phyloP scores from a whole-genome alignment of 2,329 filamentous ascomycete genomes.

The Rutstroemia sp. region DNA sequence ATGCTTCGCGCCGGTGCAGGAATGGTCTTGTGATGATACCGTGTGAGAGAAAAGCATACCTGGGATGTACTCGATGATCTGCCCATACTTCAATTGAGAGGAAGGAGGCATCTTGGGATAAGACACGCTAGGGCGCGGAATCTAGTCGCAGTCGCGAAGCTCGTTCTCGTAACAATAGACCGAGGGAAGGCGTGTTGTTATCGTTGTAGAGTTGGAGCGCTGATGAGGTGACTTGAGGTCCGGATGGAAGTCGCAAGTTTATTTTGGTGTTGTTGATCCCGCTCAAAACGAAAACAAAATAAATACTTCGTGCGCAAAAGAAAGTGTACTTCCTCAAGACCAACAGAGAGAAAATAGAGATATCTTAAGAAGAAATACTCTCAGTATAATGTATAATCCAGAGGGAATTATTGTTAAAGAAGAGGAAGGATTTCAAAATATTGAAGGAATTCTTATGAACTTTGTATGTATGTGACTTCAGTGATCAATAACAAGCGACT shows the following conservation, averaged over 20 bases:
- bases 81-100: constrained; percentile 54
- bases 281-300: background rate
- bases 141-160: constrained; percentile 2
- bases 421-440: background rate
- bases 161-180: background rate
- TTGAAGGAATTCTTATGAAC: background rate
- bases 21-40: constrained; percentile 6
- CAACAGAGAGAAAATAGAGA: background rate
- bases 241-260: background rate
- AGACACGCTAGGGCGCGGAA: constrained; percentile 1
- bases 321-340: background rate
- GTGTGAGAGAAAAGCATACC: constrained; percentile 45
- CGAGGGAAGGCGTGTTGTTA: background rate
- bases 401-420: background rate
- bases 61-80: constrained; percentile 94
- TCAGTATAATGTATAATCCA: no score
- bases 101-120: constrained; percentile 35
- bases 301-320: background rate
- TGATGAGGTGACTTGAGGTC: background rate
- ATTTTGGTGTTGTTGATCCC: background rate
- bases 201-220: background rate
- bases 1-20: constrained; percentile 9
- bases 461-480: constrained; percentile 4
- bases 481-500: constrained; percentile 5
- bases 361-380: background rate